Conservation (phyloP, 75 land plant genomes). For the Pinus taeda region DNA sequence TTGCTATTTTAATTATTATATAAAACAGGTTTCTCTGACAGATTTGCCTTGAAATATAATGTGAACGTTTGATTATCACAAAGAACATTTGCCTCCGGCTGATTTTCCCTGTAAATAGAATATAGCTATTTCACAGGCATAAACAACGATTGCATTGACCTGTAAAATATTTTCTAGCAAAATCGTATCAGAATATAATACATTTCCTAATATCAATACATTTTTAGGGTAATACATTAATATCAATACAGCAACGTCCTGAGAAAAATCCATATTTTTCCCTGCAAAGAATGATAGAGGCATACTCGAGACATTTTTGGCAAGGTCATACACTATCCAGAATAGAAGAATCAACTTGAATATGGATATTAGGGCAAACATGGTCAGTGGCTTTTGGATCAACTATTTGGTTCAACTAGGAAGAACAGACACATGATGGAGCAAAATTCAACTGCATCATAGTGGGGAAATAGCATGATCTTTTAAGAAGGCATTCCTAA, state of each 20-base stretch:
- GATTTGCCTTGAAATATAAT: background rate
- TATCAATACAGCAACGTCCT: too few relatives aligned
- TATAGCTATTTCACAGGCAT: background rate
- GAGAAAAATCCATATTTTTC: background rate
- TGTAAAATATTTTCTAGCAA: background rate
- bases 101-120: background rate
- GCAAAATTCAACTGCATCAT: background rate
- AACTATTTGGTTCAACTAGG: background rate
- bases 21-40: background rate
- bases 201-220: background rate
- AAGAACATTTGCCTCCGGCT: background rate
- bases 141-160: background rate
- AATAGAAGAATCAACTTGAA: background rate
- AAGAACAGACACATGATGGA: background rate
- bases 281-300: background rate
- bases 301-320: background rate
- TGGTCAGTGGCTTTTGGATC: background rate
- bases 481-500: background rate
- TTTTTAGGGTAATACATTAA: background rate
- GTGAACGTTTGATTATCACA: background rate
- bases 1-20: background rate
- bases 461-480: background rate
- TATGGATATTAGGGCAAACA: background rate
- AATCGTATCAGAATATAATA: background rate
- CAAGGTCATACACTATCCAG: background rate